A percentile compares a stretch with the other conserved stretches of the same genome.
Conservation (phyloP, 768 basidiomycete species). For the Postia placenta region DNA sequence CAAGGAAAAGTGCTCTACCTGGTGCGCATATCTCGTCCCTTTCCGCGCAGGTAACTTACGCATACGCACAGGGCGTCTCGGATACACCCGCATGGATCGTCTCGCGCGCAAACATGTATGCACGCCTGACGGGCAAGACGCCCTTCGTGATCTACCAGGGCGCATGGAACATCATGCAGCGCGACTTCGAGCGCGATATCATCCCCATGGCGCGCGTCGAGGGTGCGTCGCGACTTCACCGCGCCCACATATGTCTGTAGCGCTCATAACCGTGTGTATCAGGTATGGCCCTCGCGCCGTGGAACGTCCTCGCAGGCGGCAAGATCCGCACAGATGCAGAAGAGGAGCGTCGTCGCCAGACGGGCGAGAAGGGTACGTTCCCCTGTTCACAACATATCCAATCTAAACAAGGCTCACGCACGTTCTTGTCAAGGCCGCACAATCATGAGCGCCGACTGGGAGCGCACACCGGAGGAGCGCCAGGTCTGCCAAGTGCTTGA, state of each 20-base stretch:
- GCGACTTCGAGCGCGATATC: conserved; percentile 40
- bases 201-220: conserved; percentile 26
- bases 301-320: conserved; percentile 36
- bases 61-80: conserved; percentile 12
- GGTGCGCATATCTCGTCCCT: conserved; percentile 4
- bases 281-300: conserved; percentile 38
- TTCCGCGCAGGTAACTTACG: neutral
- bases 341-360: conserved; percentile 25
- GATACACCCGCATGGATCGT: conserved; percentile 31
- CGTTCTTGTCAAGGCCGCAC: conserved; percentile 26
- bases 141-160: conserved; percentile 41
- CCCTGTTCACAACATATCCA: no score
- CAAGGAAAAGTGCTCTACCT: conserved; percentile 38
- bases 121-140: conserved; percentile 27
- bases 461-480: conserved; percentile 39
- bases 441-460: conserved; percentile 30
- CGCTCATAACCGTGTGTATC: neutral
- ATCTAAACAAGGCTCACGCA: conserved; percentile 12
- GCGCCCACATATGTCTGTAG: neutral
- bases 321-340: conserved; percentile 34
- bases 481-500: conserved; percentile 39
- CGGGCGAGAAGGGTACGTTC: conserved; percentile 27
- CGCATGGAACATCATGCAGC: conserved; percentile 20
- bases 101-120: conserved; percentile 33
- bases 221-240: conserved; percentile 4